A percentile compares a stretch with the other conserved stretches of the same genome.
These are phyloP conservation scores for Syncephalastrum racemosum DNA, from an alignment of 371 early-diverging fungal species.

Conservation along the genomic window DNA sequence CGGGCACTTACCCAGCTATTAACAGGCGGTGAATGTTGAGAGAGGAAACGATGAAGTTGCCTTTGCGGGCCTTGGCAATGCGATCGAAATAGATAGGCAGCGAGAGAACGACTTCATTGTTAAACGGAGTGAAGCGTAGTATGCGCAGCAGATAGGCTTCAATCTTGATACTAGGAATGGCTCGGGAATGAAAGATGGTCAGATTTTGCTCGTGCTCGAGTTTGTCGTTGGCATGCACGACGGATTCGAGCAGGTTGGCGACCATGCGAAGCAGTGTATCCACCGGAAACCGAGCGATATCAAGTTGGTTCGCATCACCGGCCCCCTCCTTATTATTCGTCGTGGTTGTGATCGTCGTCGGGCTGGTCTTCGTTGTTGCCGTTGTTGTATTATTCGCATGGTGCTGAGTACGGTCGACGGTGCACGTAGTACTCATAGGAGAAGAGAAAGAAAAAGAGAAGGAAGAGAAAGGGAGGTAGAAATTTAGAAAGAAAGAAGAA, in stretches of 20 bases:
- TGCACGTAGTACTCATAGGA: not conserved
- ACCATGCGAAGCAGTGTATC: conserved; percentile 40
- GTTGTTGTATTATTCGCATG: not conserved
- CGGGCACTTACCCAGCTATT: conserved; percentile 54
- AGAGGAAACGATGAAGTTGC: conserved; percentile 59
- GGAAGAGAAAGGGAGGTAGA: conserved; percentile 10
- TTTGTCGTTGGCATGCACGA: conserved; percentile 66
- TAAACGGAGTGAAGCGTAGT: conserved; percentile 77
- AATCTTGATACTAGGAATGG: conserved; percentile 73
- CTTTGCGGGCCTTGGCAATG: conserved; percentile 52
- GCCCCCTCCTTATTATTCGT: not conserved
- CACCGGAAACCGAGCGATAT: conserved; percentile 43
- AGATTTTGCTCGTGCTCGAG: conserved; percentile 45
- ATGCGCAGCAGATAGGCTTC: conserved; percentile 67
- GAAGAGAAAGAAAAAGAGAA: conserved; percentile 3
- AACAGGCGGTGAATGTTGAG: conserved; percentile 82
- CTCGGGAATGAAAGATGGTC: conserved; percentile 82
- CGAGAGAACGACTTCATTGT: conserved; percentile 72
- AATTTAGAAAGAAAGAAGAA: conserved; percentile 10
- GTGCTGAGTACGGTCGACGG: too few species aligned
- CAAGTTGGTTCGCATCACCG: conserved; percentile 7
- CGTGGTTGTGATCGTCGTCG: not conserved
- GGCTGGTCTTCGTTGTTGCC: conserved; percentile 1
- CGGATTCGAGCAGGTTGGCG: conserved; percentile 52
- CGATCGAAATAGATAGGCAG: conserved; percentile 87